A percentile compares a stretch with the other conserved stretches of the same genome.
These are phyloP conservation scores for Malus asiatica DNA, from an alignment of 306 rosid species.

Conservation along the genomic window DNA sequence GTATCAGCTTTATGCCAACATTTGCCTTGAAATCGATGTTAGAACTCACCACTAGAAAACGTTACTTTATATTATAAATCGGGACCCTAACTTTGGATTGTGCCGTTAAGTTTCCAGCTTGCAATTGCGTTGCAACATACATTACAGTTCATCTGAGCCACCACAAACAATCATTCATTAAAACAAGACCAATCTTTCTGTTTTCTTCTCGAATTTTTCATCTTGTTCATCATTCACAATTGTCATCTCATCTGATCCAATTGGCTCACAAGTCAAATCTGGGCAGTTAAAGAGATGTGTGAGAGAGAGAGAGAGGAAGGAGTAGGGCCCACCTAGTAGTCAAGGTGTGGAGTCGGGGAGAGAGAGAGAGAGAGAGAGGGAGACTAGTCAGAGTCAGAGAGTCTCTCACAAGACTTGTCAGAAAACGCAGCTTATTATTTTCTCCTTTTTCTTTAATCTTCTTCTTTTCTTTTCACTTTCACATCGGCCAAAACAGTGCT, in stretches of 20 bases:
- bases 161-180: neutral
- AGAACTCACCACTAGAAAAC: neutral
- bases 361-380: neutral
- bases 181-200: neutral
- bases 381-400: neutral
- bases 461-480: slow-evolving; percentile 7
- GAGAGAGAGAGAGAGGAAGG: neutral
- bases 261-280: slow-evolving; percentile 14
- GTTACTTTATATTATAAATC: neutral
- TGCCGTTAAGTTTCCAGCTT: neutral
- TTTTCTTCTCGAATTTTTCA: neutral
- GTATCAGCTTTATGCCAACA: no score
- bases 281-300: slow-evolving; percentile 1
- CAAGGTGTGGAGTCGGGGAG: neutral
- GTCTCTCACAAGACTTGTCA: slow-evolving; percentile 5
- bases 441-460: neutral
- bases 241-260: neutral
- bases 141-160: no score
- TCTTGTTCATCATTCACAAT: neutral
- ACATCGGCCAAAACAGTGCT: slow-evolving; percentile 25
- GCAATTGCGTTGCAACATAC: neutral
- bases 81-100: neutral
- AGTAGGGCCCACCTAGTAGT: neutral
- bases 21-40: neutral
- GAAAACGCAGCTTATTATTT: neutral